Evolutionary conservation across 208 protist species (phyloP), one percentile per base, ranked within the genome.

Genomic region (Leishmania lainsoni): DNA sequence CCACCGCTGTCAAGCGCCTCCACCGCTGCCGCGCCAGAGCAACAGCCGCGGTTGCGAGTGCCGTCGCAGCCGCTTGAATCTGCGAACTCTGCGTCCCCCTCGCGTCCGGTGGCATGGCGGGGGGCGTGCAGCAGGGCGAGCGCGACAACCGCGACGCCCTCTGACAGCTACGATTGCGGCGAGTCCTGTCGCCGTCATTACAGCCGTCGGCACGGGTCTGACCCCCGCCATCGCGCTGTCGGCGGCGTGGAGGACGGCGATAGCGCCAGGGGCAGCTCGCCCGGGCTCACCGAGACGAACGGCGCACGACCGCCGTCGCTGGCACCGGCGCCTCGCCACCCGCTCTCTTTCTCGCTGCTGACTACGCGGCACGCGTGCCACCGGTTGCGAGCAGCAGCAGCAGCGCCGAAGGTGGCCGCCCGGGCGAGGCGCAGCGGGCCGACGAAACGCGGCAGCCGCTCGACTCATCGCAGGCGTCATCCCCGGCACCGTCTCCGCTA

Each of bases 251-350:
- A 45, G 26, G 54, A 76, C 51, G 42, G 16, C 22, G 77, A 81
- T 26, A 77, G 54, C 14, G 26, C 8, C 8, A 70, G 61, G 39
- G 10, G 42, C 17, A 48, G 16, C n/a, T 69, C 20, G 29, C 69
- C 48, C 14, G 59, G 45, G 9, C 56, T 68, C 17, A 49, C 8
- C 12, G 58, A 32, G 39, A 29, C 61, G 9, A 51, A n/a, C 59
- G 39, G 76, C 29, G 76, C 58, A 2, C 81, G 77, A 42, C 76
- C 77, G 39, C 81, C 77, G 26, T 81, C 77, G 52, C 81, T 79
- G 71, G 81, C 81, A 9, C 77, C 71, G 16, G 75, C 76, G 77
- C n/a, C 52, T 72, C 49, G 48, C 12, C 73, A 63, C 59, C 16
- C 45, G 17, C 16, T 22, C 16, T 26, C 32, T 3, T 54, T 54